Base-by-base conservation (phyloP, 176 grass and related monocot genomes). In the Olyra latifolia region DNA sequence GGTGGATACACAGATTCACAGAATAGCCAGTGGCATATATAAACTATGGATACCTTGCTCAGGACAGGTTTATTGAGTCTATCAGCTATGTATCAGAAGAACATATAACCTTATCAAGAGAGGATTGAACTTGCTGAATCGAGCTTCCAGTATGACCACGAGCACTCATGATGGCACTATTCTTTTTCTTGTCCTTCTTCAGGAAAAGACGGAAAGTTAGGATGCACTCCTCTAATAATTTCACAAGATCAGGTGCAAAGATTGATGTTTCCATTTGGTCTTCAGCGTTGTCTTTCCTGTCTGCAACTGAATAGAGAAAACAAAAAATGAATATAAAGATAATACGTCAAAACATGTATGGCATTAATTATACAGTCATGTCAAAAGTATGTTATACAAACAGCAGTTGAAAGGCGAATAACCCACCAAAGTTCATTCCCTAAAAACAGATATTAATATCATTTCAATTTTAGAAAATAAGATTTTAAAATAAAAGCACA, bases 131-230 rank as follows among this genome's bases (percentile, higher is more conserved):
- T 78, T 95, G 92, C 10, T 93, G 92, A 80, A 95, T 85, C 2
- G 96, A 99, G 72, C 90, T 89, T 53, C 88, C 90, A 24, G 64
- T 78, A 54, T 88, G 84, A 57, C 88, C 88, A 89, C 93, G 81
- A 75, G 39, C 54, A 52, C 74, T 66, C 84, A 84, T 88, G 67
- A 88, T 58, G 24, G 56, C 63, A 86, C 86, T 77, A 22, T 44
- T 87, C 84, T 91, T 99, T 86, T 77, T 95, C 86, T 99, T 99
- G 77, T 99, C 96, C 58, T 85, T 91, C 75, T 93, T 99, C 66
- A 99, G 70, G 75, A 99, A 99, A 64, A 93, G 75, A 43, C 78
- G 88, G 60, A 99, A 95, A 71, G 96, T 93, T 66, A 99, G 69
- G 80, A 99, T 95, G 13, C 75, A 99, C 24, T 99, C 96, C 84